Conservation (phyloP, 257 asterid species). For the Przewalskia tangutica region DNA sequence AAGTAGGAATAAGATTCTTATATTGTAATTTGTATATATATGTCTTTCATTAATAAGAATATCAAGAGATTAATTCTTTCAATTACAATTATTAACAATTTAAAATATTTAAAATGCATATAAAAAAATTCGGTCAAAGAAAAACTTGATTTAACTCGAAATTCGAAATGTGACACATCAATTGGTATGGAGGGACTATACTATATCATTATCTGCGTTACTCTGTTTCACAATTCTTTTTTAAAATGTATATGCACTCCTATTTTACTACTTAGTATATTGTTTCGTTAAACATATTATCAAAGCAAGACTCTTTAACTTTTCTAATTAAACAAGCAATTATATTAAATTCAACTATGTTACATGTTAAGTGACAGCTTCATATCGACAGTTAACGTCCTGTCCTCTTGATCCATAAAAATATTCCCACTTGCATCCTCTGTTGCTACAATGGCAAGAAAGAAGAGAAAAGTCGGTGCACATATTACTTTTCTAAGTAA, state of each 20-base stretch:
- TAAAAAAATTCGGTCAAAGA: too few species aligned
- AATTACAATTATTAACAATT: too few species aligned
- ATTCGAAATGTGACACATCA: too few species aligned
- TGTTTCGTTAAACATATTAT: background rate
- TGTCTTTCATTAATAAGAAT: too few species aligned
- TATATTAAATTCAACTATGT: background rate
- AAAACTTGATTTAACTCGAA: too few species aligned
- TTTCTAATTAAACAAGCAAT: background rate
- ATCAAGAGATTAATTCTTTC: too few species aligned
- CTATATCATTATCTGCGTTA: background rate
- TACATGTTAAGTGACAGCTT: background rate
- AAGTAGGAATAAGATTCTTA: too few species aligned
- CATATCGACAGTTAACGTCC: background rate
- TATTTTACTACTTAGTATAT: background rate
- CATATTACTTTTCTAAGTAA: background rate
- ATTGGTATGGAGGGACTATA: too few species aligned
- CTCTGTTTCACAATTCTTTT: background rate
- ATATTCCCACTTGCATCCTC: background rate
- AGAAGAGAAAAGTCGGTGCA: conserved; percentile 28
- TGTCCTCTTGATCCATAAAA: background rate
- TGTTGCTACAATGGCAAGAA: conserved; percentile 15
- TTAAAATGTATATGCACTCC: background rate
- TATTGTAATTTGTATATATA: too few species aligned
- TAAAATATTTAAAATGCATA: too few species aligned
- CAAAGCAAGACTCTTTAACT: background rate